A percentile compares a stretch with the other conserved stretches of the same genome.
These are phyloP conservation scores for Colletotrichum destructivum DNA, from an alignment of 2,329 filamentous ascomycete species.

Conservation along the genomic window DNA sequence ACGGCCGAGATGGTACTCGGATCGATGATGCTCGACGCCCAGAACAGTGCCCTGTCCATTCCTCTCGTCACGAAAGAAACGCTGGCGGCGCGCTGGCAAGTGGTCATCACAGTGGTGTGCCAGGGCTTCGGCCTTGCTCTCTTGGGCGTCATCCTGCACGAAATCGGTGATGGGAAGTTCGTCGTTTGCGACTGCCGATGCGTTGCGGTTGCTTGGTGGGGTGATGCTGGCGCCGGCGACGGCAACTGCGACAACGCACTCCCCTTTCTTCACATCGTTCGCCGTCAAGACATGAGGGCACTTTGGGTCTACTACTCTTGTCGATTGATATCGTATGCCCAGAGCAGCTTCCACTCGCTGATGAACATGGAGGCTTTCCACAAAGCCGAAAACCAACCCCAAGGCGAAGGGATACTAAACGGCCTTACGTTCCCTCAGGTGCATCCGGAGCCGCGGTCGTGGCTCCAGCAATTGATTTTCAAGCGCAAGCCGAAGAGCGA, in stretches of 20 bases:
- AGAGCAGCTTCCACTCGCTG: slow-evolving; percentile 14
- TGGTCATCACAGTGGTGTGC: background rate
- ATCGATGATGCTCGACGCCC: slow-evolving; percentile 25
- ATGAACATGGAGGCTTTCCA: background rate
- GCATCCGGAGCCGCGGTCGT: background rate
- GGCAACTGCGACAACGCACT: background rate
- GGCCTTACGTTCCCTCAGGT: background rate
- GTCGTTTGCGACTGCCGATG: background rate
- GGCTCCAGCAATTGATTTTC: too few relatives aligned
- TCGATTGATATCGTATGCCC: background rate
- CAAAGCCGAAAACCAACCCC: background rate
- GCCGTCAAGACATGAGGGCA: background rate
- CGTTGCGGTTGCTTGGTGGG: slow-evolving; percentile 11
- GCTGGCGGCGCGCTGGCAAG: slow-evolving; percentile 5
- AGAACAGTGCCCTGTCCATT: slow-evolving; percentile 9
- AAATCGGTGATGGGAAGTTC: background rate
- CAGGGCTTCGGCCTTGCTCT: slow-evolving; percentile 12
- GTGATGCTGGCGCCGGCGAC: background rate
- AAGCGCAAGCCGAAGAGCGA: background rate
- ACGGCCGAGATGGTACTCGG: background rate
- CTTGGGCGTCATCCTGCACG: background rate
- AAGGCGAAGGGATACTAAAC: background rate
- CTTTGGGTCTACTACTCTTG: slow-evolving; percentile 21
- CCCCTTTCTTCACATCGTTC: too few relatives aligned
- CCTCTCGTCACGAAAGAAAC: slow-evolving; percentile 16